phyloP scores from a whole-genome alignment of 2,329 filamentous ascomycete species.

The Claviceps maximensis region DNA sequence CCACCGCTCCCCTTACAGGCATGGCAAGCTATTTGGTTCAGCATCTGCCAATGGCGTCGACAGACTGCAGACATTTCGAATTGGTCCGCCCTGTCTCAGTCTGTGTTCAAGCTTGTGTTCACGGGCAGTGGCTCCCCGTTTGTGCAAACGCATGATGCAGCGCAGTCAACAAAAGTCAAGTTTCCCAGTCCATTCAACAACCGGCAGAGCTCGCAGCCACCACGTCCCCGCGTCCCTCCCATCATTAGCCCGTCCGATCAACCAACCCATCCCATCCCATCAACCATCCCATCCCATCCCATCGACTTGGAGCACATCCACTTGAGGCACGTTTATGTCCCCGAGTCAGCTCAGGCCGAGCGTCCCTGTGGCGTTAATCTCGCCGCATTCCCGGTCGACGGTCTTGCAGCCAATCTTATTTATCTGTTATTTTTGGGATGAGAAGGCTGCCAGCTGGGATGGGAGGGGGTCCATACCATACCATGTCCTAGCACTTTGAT shows the following conservation, averaged over 20 bases:
- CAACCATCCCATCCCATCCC: neutral
- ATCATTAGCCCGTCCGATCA: neutral
- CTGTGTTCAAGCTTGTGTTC: neutral
- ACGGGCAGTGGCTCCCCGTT: no score
- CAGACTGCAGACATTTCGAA: no score
- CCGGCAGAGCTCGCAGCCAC: neutral
- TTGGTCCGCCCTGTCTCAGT: neutral
- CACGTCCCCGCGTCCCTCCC: neutral
- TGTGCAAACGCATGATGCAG: neutral
- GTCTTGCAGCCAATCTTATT: neutral
- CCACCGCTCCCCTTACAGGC: neutral
- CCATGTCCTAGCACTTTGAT: neutral
- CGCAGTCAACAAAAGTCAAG: neutral
- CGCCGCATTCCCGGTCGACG: slow-evolving; percentile 11
- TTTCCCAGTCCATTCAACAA: neutral
- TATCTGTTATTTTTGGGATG: neutral
- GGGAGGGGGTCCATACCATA: neutral
- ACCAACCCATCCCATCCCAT: neutral
- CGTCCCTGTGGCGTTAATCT: slow-evolving; percentile 12
- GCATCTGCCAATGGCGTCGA: no score
- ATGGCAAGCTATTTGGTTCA: neutral
- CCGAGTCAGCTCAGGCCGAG: neutral
- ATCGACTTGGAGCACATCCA: neutral
- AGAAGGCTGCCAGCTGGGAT: neutral
- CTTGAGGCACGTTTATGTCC: neutral